A percentile compares a stretch with the other conserved stretches of the same genome.
Conservation (phyloP, 75 land plant genomes). For the Pinus taeda region DNA sequence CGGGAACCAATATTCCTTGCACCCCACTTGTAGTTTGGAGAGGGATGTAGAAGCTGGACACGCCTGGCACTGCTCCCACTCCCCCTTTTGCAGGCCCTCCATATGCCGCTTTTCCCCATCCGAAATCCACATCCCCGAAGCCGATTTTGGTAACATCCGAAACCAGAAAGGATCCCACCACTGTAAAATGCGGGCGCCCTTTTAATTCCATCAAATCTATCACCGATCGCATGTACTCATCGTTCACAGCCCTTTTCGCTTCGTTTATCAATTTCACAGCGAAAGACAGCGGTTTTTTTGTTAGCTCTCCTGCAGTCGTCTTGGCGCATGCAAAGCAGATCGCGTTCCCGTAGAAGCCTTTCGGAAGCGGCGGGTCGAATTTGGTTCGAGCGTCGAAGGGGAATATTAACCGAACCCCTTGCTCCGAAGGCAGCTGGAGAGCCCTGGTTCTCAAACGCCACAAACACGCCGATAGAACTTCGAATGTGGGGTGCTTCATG, state of each 20-base stretch:
- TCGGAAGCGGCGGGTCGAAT: conserved; percentile 45
- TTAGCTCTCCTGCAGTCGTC: conserved; percentile 38
- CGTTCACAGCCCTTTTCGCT: conserved; percentile 31
- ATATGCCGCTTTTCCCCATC: conserved; percentile 38
- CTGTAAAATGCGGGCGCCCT: conserved; percentile 17
- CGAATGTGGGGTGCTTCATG: conserved; percentile 11
- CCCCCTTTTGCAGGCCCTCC: conserved; percentile 7
- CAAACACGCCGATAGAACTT: conserved; percentile 37
- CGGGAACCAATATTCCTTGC: conserved; percentile 32
- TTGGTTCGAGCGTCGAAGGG: conserved; percentile 32
- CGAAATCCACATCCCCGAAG: conserved; percentile 30
- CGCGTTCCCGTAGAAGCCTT: conserved; percentile 76
- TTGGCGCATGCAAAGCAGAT: conserved; percentile 41
- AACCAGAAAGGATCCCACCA: conserved; percentile 28
- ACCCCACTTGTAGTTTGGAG: conserved; percentile 11
- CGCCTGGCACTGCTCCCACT: conserved; percentile 5
- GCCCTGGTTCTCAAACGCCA: conserved; percentile 46
- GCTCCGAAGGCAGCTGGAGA: conserved; percentile 16
- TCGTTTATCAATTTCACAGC: conserved; percentile 38
- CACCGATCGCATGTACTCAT: conserved; percentile 61
- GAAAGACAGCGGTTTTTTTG: conserved; percentile 27
- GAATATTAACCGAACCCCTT: conserved; percentile 30
- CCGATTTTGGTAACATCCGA: conserved; percentile 33
- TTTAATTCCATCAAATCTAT: conserved; percentile 47
- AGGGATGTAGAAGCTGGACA: conserved; percentile 6